Conservation (phyloP, 768 basidiomycete species). For the Trametes maxima region DNA sequence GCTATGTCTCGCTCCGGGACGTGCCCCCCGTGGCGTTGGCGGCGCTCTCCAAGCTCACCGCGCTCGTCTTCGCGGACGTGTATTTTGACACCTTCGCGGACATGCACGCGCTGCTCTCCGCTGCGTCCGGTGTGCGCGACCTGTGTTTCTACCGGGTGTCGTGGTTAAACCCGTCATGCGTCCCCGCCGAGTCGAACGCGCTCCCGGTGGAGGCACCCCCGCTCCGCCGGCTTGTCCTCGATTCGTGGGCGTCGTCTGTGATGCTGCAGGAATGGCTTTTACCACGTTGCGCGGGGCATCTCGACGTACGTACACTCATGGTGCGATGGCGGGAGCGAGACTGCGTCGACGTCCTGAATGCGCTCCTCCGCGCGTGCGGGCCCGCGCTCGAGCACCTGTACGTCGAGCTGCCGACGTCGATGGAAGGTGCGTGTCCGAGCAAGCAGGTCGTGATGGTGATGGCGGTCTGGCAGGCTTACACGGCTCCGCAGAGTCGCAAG, state of each 20-base stretch:
- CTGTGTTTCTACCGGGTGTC: constrained; percentile 22
- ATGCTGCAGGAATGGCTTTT: constrained; percentile 19
- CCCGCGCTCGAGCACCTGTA: constrained; percentile 18
- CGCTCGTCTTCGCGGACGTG: constrained; percentile 23
- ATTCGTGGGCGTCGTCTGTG: constrained; percentile 20
- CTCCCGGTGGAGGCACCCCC: not conserved
- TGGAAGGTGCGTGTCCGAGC: constrained; percentile 5
- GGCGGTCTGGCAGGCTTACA: not conserved
- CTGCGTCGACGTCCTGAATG: constrained; percentile 13
- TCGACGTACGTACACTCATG: constrained; percentile 13
- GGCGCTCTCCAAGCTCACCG: constrained; percentile 9
- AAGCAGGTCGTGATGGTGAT: not conserved
- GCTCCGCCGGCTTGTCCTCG: constrained; percentile 19
- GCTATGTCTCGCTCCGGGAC: constrained; percentile 17
- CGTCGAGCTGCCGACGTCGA: constrained; percentile 16
- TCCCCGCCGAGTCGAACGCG: not conserved
- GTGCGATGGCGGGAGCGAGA: constrained; percentile 22
- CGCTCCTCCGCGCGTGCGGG: constrained; percentile 17
- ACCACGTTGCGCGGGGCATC: not conserved
- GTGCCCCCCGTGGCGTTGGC: constrained; percentile 3
- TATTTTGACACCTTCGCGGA: constrained; percentile 21
- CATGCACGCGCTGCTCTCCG: constrained; percentile 17
- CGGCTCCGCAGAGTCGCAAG: constrained; percentile 5
- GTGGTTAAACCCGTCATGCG: constrained; percentile 12
- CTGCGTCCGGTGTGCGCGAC: constrained; percentile 7